These are phyloP conservation scores for Achaetomiella virescens DNA, from an alignment of 495 filamentous ascomycete genomes.

Conservation along the genomic window DNA sequence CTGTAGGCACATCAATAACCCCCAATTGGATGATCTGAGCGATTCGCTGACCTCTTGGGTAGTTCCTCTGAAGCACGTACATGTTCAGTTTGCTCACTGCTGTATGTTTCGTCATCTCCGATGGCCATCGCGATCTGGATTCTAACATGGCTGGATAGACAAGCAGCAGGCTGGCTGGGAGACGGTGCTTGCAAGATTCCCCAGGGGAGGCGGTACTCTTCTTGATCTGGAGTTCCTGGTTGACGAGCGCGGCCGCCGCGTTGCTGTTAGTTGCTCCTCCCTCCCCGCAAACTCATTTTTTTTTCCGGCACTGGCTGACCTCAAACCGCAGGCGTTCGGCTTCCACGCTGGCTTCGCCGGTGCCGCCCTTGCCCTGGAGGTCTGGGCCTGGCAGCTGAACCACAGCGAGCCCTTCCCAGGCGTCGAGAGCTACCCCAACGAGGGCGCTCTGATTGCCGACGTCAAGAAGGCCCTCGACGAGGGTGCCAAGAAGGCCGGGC, in stretches of 20 bases:
- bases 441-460: slow-evolving; percentile 63
- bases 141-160: slow-evolving; percentile 48
- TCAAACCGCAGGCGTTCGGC: slow-evolving; percentile 39
- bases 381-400: slow-evolving; percentile 82
- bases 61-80: slow-evolving; percentile 78
- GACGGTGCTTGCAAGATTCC: slow-evolving; percentile 71
- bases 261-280: slow-evolving; percentile 46
- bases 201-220: slow-evolving; percentile 73
- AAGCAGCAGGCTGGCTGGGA: slow-evolving; percentile 88
- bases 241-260: slow-evolving; percentile 68
- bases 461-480: slow-evolving; percentile 66
- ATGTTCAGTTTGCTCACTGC: slow-evolving; percentile 74
- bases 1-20: slow-evolving; percentile 38
- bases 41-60: background rate
- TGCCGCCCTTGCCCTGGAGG: slow-evolving; percentile 73
- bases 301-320: background rate
- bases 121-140: background rate
- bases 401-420: slow-evolving; percentile 61
- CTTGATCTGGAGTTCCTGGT: slow-evolving; percentile 91
- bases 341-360: slow-evolving; percentile 80
- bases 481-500: slow-evolving; percentile 61
- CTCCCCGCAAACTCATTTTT: slow-evolving; percentile 5
- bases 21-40: background rate
- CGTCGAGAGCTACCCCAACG: slow-evolving; percentile 69
- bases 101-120: slow-evolving; percentile 31